A percentile compares a stretch with the other conserved stretches of the same genome.
Evolutionary conservation across 1,139 yeast species (phyloP).

Genomic region (Hanseniaspora gamundiae): DNA sequence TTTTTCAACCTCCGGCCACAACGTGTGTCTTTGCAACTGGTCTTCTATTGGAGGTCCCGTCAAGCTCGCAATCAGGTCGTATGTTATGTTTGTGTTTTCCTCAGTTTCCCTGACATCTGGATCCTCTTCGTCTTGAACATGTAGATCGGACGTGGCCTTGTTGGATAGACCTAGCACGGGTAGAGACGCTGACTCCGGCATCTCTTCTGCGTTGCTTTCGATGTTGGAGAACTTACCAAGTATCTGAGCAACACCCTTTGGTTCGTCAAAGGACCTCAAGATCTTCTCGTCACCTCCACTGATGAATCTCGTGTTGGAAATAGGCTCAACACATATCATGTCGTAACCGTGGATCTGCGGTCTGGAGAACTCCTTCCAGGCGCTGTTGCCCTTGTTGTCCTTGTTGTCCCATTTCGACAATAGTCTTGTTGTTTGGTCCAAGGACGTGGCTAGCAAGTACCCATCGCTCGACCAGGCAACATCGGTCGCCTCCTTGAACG

Average conservation of each 20-base stretch:
- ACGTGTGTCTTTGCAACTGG: slow-evolving; percentile 76
- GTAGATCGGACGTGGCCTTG: slow-evolving; percentile 49
- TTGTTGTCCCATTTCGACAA: slow-evolving; percentile 48
- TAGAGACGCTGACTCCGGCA: slow-evolving; percentile 67
- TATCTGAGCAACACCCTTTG: slow-evolving; percentile 61
- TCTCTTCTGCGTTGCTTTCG: slow-evolving; percentile 15
- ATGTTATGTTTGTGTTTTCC: slow-evolving; percentile 30
- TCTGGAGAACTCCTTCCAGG: slow-evolving; percentile 88
- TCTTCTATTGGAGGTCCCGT: slow-evolving; percentile 71
- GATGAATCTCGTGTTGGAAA: slow-evolving; percentile 54
- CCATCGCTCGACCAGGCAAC: slow-evolving; percentile 65
- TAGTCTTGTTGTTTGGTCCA: slow-evolving; percentile 88
- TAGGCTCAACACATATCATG: slow-evolving; percentile 69
- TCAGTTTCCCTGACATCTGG: slow-evolving; percentile 30
- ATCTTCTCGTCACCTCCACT: slow-evolving; percentile 97
- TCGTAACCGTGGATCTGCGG: slow-evolving; percentile 99
- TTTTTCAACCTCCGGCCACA: slow-evolving; percentile 93
- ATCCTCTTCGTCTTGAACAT: slow-evolving; percentile 27
- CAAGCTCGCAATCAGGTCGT: slow-evolving; percentile 29
- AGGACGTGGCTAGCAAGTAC: slow-evolving; percentile 60
- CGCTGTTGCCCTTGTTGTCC: slow-evolving; percentile 23
- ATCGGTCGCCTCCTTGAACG: slow-evolving; percentile 64
- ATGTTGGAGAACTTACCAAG: slow-evolving; percentile 45
- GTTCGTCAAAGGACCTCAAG: slow-evolving; percentile 78
- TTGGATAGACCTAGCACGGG: slow-evolving; percentile 94